A percentile compares a stretch with the other conserved stretches of the same genome.
These are phyloP conservation scores for Candida tallmaniae DNA, from an alignment of 805 yeast species.

Conservation along the genomic window DNA sequence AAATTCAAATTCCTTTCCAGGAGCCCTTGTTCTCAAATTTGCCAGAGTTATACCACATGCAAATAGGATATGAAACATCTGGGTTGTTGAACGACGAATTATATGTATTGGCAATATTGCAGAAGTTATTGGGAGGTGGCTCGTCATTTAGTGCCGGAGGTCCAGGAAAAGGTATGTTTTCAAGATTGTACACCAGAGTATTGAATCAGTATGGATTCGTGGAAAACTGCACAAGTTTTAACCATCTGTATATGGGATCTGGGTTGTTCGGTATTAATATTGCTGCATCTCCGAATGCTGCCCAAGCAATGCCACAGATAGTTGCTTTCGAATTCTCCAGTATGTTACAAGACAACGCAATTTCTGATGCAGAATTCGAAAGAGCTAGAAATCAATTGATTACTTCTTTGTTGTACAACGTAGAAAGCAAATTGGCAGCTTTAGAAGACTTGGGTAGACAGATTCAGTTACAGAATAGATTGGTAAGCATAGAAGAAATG, in stretches of 20 bases:
- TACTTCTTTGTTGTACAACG: conserved; percentile 83
- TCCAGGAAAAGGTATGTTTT: conserved; percentile 98
- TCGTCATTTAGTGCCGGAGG: conserved; percentile 98
- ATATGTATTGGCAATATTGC: conserved; percentile 86
- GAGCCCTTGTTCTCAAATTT: conserved; percentile 42
- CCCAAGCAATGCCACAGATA: conserved; percentile 76
- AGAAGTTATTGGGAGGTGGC: conserved; percentile 91
- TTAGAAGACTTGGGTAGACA: conserved; percentile 95
- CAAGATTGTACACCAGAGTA: conserved; percentile 86
- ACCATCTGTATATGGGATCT: conserved; percentile 84
- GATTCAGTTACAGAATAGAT: conserved; percentile 74
- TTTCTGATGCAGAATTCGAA: conserved; percentile 67
- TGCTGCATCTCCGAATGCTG: conserved; percentile 82
- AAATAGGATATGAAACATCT: conserved; percentile 83
- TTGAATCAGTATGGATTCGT: conserved; percentile 87
- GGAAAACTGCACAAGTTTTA: conserved; percentile 83
- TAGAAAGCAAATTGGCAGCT: conserved; percentile 90
- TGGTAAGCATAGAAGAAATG: conserved; percentile 78
- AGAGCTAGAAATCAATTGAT: conserved; percentile 92
- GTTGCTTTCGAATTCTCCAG: conserved; percentile 46
- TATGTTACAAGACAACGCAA: conserved; percentile 39
- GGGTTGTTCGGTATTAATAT: conserved; percentile 89
- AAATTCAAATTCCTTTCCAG: conserved; percentile 33
- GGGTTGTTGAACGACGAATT: conserved; percentile 81
- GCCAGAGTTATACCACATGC: conserved; percentile 81